Conservation (phyloP, 768 basidiomycete species). For the Xerocomellus dryophilus region DNA sequence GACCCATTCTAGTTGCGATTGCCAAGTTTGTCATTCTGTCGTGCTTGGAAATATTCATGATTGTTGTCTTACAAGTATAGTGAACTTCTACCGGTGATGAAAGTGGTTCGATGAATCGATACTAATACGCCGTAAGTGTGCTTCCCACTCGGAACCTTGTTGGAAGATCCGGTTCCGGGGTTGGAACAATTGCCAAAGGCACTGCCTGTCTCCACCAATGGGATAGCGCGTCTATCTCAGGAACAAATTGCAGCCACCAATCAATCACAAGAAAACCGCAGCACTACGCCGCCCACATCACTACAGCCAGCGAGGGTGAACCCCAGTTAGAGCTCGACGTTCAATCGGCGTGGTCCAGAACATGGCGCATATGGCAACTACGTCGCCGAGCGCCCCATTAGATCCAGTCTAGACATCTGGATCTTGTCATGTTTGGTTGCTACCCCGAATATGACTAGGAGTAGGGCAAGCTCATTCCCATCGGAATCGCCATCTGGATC, state of each 20-base stretch:
- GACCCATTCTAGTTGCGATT: conserved; percentile 17
- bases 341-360: conserved; percentile 30
- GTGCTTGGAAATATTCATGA: conserved; percentile 17
- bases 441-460: conserved; percentile 40
- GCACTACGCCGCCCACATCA: conserved; percentile 18
- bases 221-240: conserved; percentile 23
- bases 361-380: conserved; percentile 36
- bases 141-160: conserved; percentile 28
- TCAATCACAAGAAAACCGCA: conserved; percentile 29
- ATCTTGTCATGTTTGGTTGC: conserved; percentile 26
- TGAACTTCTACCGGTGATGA: conserved; percentile 25
- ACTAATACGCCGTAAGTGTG: conserved; percentile 17
- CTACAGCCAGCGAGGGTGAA: conserved; percentile 14
- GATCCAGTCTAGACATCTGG: conserved; percentile 23
- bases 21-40: conserved; percentile 9
- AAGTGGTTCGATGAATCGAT: conserved; percentile 25
- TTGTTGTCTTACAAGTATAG: conserved; percentile 17
- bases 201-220: conserved; percentile 27
- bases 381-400: conserved; percentile 34
- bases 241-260: conserved; percentile 28
- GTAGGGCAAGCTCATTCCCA: conserved; percentile 41
- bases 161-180: conserved; percentile 33
- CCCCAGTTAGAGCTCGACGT: conserved; percentile 24
- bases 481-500: conserved; percentile 63
- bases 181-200: conserved; percentile 29